Base-by-base conservation (phyloP, 768 basidiomycete genomes). In the Antrodiella citrinella region DNA sequence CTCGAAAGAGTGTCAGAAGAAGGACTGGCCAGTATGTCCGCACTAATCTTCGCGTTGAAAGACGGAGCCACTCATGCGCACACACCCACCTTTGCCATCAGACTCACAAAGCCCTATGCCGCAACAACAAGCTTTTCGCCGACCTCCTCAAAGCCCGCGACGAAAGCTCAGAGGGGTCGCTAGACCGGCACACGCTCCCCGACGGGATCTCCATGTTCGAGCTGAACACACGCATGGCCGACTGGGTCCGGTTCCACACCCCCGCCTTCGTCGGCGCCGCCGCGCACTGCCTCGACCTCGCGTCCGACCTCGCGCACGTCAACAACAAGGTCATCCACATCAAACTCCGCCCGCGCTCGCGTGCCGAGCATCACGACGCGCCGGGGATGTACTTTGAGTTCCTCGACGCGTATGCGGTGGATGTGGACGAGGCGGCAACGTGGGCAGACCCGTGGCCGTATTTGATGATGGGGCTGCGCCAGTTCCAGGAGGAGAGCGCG, bases 211-310 rank as follows among this genome's bases (percentile, higher is more conserved):
- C 61, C 1, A 40, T 64, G n/a, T 45, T 53, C 45, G 64, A 65
- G 43, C 62, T 65, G 26, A 61, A 66, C 53, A 48, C 54, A 45
- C 60, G 57, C n/a, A 61, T 69, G 46, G 62, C 64, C 45, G 64
- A 64, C 47, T 67, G 67, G 66, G 58, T 65, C 53, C 60, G 61
- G 45, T 63, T 57, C 50, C 63, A 66, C 53, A 59, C 39, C 50
- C 30, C 52, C n/a, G 58, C 60, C 11, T 58, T 65, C 40, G 63
- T 66, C 59, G 30, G 30, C 7, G 15, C 30, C 15, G 15, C 15
- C 30, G 15, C 15, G 7, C 7, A 15, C 7, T 35, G 30, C 15
- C 30, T 35, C 15, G 30, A 15, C 30, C 30, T 35, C 7, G 7
- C 7, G 15, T 35, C 7, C 30, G 58, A 50, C 23, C 59, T 65